Evolutionary conservation across 1,284 basidiomycete species (phyloP), one percentile per base, ranked within the genome.

Genomic region (Malassezia arunalokei): DNA sequence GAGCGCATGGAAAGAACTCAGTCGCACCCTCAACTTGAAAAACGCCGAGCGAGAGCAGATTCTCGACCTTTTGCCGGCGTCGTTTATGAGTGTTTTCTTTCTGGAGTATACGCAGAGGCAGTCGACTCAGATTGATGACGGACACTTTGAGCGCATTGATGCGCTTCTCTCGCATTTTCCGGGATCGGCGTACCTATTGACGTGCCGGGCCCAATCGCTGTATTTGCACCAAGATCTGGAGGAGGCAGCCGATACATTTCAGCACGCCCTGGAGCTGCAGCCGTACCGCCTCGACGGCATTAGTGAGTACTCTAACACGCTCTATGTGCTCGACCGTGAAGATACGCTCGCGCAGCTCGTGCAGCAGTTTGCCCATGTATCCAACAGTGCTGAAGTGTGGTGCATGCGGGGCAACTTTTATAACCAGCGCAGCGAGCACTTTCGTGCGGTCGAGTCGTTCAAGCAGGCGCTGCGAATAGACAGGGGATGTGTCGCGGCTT

Each of bases 381-480:
- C 64, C 38, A 64, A 70, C 41, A 53, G 62, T 28, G 59, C 70
- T 3, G 68, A 85, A 87, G 71, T 95, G 86, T 75, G 80, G 89
- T 94, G 89, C 72, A 77, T 96, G 47, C 85, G 96, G 51, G 92
- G 92, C 38, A 98, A 98, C 72, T 90, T 96, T 74, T 95, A 94
- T 76, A 94, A 90, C 24, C 79, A 91, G 15, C 82, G 88, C 28
- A 80, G 82, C 8, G 91, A 98, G 67, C 91, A 96, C 71, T 88
- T 89, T 66, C 92, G 92, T 72, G 90, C 94, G 0, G 85, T 96
- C 65, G 86, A 86, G 66, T 94, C 95, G 74, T 98, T 98, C 76
- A 81, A 85, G 61, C 81, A 91, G 53, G 91, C 92, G 8, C 86
- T 92, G 15, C 84, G 91, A 64, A 81, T 99, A 45, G 92, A 99